These are phyloP conservation scores for Nigrospora sphaerica DNA, from an alignment of 2,329 filamentous ascomycete genomes.

Conservation along the genomic window DNA sequence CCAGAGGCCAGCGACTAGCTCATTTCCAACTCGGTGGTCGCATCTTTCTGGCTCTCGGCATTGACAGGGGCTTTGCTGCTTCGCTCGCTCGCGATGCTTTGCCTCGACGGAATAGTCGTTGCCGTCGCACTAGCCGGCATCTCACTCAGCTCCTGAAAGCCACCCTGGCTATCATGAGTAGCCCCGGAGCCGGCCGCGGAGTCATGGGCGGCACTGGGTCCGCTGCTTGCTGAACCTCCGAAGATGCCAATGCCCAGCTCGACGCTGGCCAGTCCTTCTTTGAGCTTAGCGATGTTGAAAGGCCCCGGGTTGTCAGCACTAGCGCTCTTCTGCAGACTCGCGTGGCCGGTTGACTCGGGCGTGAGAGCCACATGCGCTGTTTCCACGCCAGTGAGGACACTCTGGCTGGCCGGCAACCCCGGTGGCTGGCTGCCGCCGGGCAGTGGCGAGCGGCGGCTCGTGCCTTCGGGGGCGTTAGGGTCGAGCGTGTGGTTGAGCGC, in stretches of 20 bases:
- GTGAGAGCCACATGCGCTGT: conserved; percentile 46
- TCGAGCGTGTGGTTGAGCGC: conserved; percentile 13
- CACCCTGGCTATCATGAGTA: neutral
- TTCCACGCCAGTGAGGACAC: conserved; percentile 54
- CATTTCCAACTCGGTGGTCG: too few species aligned
- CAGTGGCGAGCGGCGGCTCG: conserved; percentile 13
- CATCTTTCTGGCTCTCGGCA: too few species aligned
- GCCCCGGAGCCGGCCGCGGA: neutral
- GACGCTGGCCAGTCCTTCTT: conserved; percentile 40
- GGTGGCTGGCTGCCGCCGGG: conserved; percentile 27
- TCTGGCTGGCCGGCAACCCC: conserved; percentile 32
- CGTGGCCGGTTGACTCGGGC: conserved; percentile 23
- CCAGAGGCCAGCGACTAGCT: too few species aligned
- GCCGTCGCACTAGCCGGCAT: neutral
- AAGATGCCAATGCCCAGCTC: conserved; percentile 41
- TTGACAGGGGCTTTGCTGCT: too few species aligned
- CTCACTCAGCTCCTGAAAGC: neutral
- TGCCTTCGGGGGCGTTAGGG: conserved; percentile 37
- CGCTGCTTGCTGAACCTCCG: conserved; percentile 21
- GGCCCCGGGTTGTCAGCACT: conserved; percentile 38
- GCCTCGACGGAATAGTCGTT: too few species aligned
- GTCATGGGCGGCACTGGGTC: neutral
- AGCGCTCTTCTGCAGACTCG: conserved; percentile 33
- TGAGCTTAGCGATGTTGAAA: conserved; percentile 31
- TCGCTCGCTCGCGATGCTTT: too few species aligned